A percentile compares a stretch with the other conserved stretches of the same genome.
Conservation (phyloP, 768 basidiomycete genomes). For the Naganishia vaughanmartiniae region DNA sequence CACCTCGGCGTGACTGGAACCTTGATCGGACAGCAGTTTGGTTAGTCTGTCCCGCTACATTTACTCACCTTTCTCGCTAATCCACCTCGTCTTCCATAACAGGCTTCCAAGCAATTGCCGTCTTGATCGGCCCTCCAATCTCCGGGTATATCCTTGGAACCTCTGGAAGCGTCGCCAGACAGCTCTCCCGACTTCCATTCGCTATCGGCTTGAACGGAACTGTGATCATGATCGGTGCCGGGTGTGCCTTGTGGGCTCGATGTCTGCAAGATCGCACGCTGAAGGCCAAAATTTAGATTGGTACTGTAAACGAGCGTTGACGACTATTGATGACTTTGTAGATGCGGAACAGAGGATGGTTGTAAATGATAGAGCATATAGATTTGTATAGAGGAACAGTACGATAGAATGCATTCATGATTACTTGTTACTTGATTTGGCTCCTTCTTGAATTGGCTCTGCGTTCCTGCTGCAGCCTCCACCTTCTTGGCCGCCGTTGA, state of each 20-base stretch:
- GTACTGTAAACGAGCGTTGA: background rate
- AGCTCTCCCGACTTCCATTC: conserved; percentile 18
- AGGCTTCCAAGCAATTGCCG: conserved; percentile 28
- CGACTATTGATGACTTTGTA: background rate
- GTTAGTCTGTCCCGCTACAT: conserved; percentile 2
- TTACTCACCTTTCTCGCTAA: background rate
- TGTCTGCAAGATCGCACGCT: conserved; percentile 1
- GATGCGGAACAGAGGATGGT: background rate
- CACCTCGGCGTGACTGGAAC: conserved; percentile 25
- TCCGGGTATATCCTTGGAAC: conserved; percentile 30
- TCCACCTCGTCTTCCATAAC: background rate
- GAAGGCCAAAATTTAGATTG: conserved; percentile 3
- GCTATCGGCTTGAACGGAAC: conserved; percentile 26
- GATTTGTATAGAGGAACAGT: conserved; percentile 2
- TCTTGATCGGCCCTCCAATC: conserved; percentile 30
- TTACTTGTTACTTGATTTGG: background rate
- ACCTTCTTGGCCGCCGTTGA: background rate
- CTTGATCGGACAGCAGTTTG: conserved; percentile 29
- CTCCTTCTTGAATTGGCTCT: too few species aligned
- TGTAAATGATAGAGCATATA: background rate
- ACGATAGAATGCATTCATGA: background rate
- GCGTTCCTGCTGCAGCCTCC: too few species aligned
- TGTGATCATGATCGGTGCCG: conserved; percentile 23
- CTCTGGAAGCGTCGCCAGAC: conserved; percentile 5
- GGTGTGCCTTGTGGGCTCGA: conserved; percentile 9